Evolutionary conservation across 2,329 filamentous ascomycete species (phyloP).

Genomic region (Podosphaera fusca): DNA sequence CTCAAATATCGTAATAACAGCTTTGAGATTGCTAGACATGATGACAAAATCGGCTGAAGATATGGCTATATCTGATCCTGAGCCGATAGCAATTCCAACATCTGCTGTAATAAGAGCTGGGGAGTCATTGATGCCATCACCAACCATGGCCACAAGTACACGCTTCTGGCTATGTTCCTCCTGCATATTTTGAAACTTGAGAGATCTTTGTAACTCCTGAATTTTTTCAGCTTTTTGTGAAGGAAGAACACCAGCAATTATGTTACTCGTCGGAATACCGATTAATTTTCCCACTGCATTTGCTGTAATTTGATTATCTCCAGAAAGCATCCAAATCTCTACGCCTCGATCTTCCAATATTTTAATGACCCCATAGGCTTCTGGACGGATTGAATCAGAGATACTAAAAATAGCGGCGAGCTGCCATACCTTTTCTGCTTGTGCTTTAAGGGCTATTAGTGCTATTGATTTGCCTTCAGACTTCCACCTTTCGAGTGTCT

Average conservation of each 20-base stretch:
- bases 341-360: conserved; percentile 42
- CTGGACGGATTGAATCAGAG: conserved; percentile 57
- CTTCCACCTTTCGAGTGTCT: conserved; percentile 32
- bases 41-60: conserved; percentile 65
- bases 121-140: conserved; percentile 71
- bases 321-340: conserved; percentile 77
- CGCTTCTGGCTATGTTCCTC: conserved; percentile 11
- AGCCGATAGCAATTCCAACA: conserved; percentile 61
- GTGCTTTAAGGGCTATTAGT: conserved; percentile 25
- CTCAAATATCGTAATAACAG: conserved; percentile 34
- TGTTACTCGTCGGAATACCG: conserved; percentile 48
- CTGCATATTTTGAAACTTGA: conserved; percentile 4
- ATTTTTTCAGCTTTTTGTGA: conserved; percentile 59
- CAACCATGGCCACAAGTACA: conserved; percentile 56
- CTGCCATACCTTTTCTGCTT: conserved; percentile 16
- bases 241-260: conserved; percentile 73
- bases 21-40: conserved; percentile 34
- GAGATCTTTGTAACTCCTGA: conserved; percentile 28
- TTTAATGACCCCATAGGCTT: conserved; percentile 40
- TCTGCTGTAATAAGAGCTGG: conserved; percentile 62
- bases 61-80: conserved; percentile 63
- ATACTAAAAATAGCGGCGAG: conserved; percentile 41
- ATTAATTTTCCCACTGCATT: conserved; percentile 52
- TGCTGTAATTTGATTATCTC: conserved; percentile 73
- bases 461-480: conserved; percentile 39